These are phyloP conservation scores for Endothia cerciana DNA, from an alignment of 2,329 filamentous ascomycete species.

Conservation along the genomic window DNA sequence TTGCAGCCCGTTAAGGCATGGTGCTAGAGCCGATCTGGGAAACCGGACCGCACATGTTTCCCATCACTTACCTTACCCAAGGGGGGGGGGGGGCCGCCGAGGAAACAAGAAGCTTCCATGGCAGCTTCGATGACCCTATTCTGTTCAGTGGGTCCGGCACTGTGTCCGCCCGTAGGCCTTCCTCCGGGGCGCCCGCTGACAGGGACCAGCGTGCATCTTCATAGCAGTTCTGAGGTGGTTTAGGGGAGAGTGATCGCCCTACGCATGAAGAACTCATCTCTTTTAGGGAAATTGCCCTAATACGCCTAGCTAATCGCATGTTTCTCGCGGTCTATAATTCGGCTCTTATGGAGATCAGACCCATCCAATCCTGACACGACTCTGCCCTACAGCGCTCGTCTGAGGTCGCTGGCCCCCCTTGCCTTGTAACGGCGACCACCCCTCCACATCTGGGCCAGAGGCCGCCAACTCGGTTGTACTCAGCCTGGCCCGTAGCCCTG, in stretches of 20 bases:
- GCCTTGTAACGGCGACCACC: slow-evolving; percentile 12
- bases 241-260: slow-evolving; percentile 27
- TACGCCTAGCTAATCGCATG: slow-evolving; percentile 38
- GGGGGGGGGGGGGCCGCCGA: slow-evolving; percentile 5
- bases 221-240: slow-evolving; percentile 10
- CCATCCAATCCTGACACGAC: slow-evolving; percentile 39
- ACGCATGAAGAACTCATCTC: slow-evolving; percentile 48
- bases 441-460: slow-evolving; percentile 14
- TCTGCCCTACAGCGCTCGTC: slow-evolving; percentile 28
- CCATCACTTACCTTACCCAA: slow-evolving; percentile 30
- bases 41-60: slow-evolving; percentile 17
- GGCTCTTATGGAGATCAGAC: slow-evolving; percentile 42
- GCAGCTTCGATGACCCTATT: slow-evolving; percentile 48
- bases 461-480: slow-evolving; percentile 22
- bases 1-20: slow-evolving; percentile 20
- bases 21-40: slow-evolving; percentile 11
- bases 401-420: slow-evolving; percentile 19
- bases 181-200: slow-evolving; percentile 37
- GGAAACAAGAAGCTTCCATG: slow-evolving; percentile 33
- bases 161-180: slow-evolving; percentile 22
- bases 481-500: slow-evolving; percentile 25
- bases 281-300: slow-evolving; percentile 50
- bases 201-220: slow-evolving; percentile 32
- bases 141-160: slow-evolving; percentile 43
- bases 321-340: slow-evolving; percentile 41